Evolutionary conservation across 2,329 filamentous ascomycete genomes (phyloP).

Genomic region (Colletotrichum cereale): DNA sequence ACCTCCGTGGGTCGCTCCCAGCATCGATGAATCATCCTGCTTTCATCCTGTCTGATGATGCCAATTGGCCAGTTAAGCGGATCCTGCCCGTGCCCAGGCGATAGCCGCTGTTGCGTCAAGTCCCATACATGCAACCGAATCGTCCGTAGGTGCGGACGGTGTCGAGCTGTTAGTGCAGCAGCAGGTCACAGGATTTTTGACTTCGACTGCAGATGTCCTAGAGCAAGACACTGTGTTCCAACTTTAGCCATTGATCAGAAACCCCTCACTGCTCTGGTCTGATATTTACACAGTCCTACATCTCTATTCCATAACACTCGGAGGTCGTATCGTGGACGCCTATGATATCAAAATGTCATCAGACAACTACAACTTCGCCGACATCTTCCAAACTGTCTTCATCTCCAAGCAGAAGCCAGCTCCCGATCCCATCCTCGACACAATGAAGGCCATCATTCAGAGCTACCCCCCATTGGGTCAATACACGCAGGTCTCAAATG

Average conservation of each 20-base stretch:
- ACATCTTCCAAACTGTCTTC: slow-evolving; percentile 53
- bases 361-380: slow-evolving; percentile 49
- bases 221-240: slow-evolving; percentile 7
- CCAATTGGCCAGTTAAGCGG: slow-evolving; percentile 42
- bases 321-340: neutral
- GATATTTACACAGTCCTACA: neutral
- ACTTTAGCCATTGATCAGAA: slow-evolving; percentile 10
- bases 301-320: neutral
- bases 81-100: slow-evolving; percentile 33
- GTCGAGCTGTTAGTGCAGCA: slow-evolving; percentile 38
- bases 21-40: slow-evolving; percentile 11
- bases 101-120: slow-evolving; percentile 27
- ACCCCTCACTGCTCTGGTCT: slow-evolving; percentile 20
- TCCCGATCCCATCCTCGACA: slow-evolving; percentile 44
- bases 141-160: neutral
- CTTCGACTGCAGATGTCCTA: slow-evolving; percentile 30
- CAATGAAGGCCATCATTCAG: slow-evolving; percentile 56
- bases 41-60: slow-evolving; percentile 6
- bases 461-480: slow-evolving; percentile 81
- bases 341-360: slow-evolving; percentile 39
- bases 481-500: slow-evolving; percentile 69
- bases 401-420: slow-evolving; percentile 54
- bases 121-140: slow-evolving; percentile 33
- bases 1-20: neutral
- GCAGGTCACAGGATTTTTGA: slow-evolving; percentile 37